Conservation (phyloP, 805 yeast species). For the Starmerella sp. region DNA sequence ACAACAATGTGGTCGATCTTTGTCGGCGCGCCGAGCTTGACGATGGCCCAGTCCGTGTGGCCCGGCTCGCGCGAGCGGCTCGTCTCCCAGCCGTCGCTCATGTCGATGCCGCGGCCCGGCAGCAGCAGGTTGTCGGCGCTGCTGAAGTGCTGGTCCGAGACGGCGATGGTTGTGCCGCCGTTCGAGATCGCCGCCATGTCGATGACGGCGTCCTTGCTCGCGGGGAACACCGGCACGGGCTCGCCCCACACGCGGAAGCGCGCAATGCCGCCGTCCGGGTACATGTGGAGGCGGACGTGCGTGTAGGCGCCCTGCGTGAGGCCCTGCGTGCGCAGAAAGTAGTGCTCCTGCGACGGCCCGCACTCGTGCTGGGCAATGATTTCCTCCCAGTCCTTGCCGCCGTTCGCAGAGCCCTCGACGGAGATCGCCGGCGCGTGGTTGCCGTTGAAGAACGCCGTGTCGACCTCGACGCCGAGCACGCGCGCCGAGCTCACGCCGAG, state of each 20-base stretch:
- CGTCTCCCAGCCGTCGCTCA: slow-evolving; percentile 99
- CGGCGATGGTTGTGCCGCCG: slow-evolving; percentile 80
- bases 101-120: slow-evolving; percentile 91
- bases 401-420: slow-evolving; percentile 54
- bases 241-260: slow-evolving; percentile 81
- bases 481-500: slow-evolving; percentile 77
- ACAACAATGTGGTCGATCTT: slow-evolving; percentile 48
- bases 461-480: slow-evolving; percentile 74
- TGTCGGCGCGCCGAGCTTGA: slow-evolving; percentile 63
- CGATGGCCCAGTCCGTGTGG: slow-evolving; percentile 85
- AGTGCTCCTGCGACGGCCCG: slow-evolving; percentile 82
- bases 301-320: slow-evolving; percentile 57
- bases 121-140: slow-evolving; percentile 77
- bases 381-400: slow-evolving; percentile 49
- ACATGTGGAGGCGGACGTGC: slow-evolving; percentile 78
- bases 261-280: slow-evolving; percentile 97
- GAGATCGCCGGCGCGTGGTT: slow-evolving; percentile 87
- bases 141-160: slow-evolving; percentile 90
- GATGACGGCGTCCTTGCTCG: slow-evolving; percentile 35
- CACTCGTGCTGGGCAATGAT: slow-evolving; percentile 65
- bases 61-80: slow-evolving; percentile 71
- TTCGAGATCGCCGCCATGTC: slow-evolving; percentile 74
- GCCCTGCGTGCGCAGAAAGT: slow-evolving; percentile 48
- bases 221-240: slow-evolving; percentile 60
- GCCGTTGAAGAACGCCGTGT: slow-evolving; percentile 89